phyloP scores from a whole-genome alignment of 2,329 filamentous ascomycete genomes.

The Phialophora macrospora region DNA sequence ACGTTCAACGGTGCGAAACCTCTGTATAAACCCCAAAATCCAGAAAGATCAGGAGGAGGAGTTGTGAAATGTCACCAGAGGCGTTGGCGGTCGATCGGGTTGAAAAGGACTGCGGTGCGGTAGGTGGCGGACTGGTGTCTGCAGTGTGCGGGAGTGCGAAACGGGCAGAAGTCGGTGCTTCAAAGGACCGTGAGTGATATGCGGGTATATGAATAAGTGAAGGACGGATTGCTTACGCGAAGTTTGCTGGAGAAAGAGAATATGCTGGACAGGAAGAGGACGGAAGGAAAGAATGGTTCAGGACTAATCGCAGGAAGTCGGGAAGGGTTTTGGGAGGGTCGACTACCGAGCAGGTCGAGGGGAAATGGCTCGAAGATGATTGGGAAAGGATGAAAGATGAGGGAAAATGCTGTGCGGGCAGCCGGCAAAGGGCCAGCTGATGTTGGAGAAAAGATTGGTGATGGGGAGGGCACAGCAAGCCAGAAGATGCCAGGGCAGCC shows the following conservation, averaged over 20 bases:
- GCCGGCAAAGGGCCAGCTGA: constrained; percentile 11
- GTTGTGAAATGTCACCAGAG: constrained; percentile 9
- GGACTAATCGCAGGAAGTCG: constrained; percentile 22
- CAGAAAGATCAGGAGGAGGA: neutral
- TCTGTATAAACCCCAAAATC: constrained; percentile 14
- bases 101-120: constrained; percentile 7
- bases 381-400: constrained; percentile 22
- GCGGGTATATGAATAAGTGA: constrained; percentile 15
- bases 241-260: constrained; percentile 22
- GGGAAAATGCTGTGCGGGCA: constrained; percentile 19
- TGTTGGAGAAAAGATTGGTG: constrained; percentile 19
- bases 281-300: constrained; percentile 8
- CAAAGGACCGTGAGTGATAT: constrained; percentile 11
- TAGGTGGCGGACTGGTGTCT: constrained; percentile 22
- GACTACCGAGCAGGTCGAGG: constrained; percentile 9
- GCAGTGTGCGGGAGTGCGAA: neutral
- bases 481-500: constrained; percentile 17
- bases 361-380: constrained; percentile 18
- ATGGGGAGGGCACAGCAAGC: constrained; percentile 1
- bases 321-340: constrained; percentile 17
- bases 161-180: constrained; percentile 8
- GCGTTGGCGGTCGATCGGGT: neutral
- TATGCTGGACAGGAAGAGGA: constrained; percentile 22
- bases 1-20: constrained; percentile 17
- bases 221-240: constrained; percentile 30